Evolutionary conservation across 805 yeast genomes (phyloP).

Genomic region (Ogataea methylovora): DNA sequence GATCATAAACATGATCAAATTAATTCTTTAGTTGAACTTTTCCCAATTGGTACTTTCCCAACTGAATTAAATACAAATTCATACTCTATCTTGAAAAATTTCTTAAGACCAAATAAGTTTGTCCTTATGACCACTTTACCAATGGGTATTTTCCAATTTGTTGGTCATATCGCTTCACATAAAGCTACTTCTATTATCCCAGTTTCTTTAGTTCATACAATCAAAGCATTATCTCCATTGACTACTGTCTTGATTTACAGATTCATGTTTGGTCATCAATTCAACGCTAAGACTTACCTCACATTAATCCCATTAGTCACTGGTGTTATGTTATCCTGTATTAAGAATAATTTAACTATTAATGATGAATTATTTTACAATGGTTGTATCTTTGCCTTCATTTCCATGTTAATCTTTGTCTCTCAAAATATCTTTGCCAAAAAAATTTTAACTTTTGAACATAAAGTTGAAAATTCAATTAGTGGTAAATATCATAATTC

Average conservation of each 20-base stretch:
- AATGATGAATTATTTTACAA: constrained; percentile 20
- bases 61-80: constrained; percentile 19
- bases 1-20: constrained; percentile 16
- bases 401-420: constrained; percentile 63
- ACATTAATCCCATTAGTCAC: constrained; percentile 71
- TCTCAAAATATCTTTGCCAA: constrained; percentile 79
- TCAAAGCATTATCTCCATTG: constrained; percentile 86
- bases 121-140: constrained; percentile 70
- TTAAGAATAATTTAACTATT: constrained; percentile 25
- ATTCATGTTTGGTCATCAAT: constrained; percentile 47
- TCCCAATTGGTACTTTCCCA: constrained; percentile 48
- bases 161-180: constrained; percentile 87
- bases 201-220: constrained; percentile 91
- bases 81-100: constrained; percentile 24
- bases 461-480: constrained; percentile 6
- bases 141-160: constrained; percentile 89
- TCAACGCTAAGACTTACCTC: constrained; percentile 59
- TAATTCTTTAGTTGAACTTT: constrained; percentile 16
- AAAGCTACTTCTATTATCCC: constrained; percentile 90
- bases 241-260: constrained; percentile 79
- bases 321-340: constrained; percentile 82
- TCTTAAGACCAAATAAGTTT: constrained; percentile 46
- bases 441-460: constrained; percentile 49
- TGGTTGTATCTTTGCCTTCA: constrained; percentile 44
- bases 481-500: background rate